These are phyloP conservation scores for Fusarium kyushuense DNA, from an alignment of 2,329 filamentous ascomycete species.

Conservation along the genomic window DNA sequence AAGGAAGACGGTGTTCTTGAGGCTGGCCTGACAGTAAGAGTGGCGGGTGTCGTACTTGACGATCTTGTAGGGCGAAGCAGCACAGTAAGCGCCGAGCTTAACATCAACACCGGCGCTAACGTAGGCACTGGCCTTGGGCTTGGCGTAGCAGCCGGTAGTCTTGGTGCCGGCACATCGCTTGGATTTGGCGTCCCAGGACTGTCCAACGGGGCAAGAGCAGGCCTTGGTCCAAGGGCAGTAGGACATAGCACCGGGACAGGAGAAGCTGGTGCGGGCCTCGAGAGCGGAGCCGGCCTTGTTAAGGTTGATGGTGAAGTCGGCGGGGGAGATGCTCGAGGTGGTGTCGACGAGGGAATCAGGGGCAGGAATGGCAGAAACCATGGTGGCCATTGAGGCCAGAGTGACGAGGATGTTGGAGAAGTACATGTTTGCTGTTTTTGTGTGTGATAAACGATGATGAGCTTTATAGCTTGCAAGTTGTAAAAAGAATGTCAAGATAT, in stretches of 20 bases:
- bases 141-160: constrained; percentile 52
- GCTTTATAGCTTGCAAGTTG: constrained; percentile 1
- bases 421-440: constrained; percentile 45
- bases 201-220: constrained; percentile 59
- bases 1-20: constrained; percentile 52
- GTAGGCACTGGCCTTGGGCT: constrained; percentile 47
- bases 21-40: constrained; percentile 53
- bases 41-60: constrained; percentile 52
- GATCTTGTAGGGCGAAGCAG: constrained; percentile 53
- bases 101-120: constrained; percentile 39
- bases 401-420: constrained; percentile 48
- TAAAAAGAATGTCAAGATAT: constrained; percentile 14
- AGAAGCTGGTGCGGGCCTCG: constrained; percentile 46
- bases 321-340: constrained; percentile 30
- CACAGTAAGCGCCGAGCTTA: constrained; percentile 52
- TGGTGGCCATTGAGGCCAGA: constrained; percentile 45
- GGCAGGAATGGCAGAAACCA: constrained; percentile 44
- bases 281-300: constrained; percentile 35
- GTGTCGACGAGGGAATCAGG: constrained; percentile 50
- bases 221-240: constrained; percentile 56
- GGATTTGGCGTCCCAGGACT: constrained; percentile 52
- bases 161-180: constrained; percentile 47
- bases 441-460: neutral
- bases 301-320: constrained; percentile 34
- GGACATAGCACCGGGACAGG: constrained; percentile 52